Conservation (phyloP, 108 stramenopile genomes). For the Cyclotella baltica region DNA sequence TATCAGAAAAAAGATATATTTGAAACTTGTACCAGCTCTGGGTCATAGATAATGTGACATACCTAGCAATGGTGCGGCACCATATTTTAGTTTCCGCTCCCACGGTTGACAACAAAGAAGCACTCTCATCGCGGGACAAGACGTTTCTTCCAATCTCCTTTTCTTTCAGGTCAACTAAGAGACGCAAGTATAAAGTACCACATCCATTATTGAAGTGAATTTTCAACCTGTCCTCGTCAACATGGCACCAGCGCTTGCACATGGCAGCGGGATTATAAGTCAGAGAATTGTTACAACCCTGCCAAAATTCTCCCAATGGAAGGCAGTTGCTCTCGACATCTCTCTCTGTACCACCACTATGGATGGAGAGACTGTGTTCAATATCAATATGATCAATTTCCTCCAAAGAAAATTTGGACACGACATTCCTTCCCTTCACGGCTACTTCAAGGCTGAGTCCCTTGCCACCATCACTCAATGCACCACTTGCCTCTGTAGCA, state of each 20-base stretch:
- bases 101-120: slow-evolving; percentile 56
- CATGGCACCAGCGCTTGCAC: slow-evolving; percentile 61
- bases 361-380: too few relatives aligned
- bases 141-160: slow-evolving; percentile 40
- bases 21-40: not conserved
- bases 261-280: slow-evolving; percentile 27
- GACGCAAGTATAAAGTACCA: slow-evolving; percentile 70
- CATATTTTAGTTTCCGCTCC: slow-evolving; percentile 64
- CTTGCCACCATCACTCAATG: slow-evolving; percentile 77
- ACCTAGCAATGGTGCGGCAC: slow-evolving; percentile 78
- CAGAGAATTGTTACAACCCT: slow-evolving; percentile 26
- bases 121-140: slow-evolving; percentile 19
- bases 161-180: slow-evolving; percentile 76
- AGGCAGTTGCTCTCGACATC: slow-evolving; percentile 42
- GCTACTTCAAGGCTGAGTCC: slow-evolving; percentile 76
- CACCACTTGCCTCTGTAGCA: not conserved
- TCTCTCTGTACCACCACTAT: slow-evolving; percentile 4
- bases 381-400: slow-evolving; percentile 74
- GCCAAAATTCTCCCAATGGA: slow-evolving; percentile 42
- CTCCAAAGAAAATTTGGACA: slow-evolving; percentile 67
- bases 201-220: slow-evolving; percentile 56
- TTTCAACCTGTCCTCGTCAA: slow-evolving; percentile 74
- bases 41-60: not conserved
- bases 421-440: slow-evolving; percentile 71
- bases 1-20: not conserved